A percentile compares a stretch with the other conserved stretches of the same genome.
Evolutionary conservation across 1,139 yeast species (phyloP).

Genomic region (Nakaseomyces kungkrabaensis): DNA sequence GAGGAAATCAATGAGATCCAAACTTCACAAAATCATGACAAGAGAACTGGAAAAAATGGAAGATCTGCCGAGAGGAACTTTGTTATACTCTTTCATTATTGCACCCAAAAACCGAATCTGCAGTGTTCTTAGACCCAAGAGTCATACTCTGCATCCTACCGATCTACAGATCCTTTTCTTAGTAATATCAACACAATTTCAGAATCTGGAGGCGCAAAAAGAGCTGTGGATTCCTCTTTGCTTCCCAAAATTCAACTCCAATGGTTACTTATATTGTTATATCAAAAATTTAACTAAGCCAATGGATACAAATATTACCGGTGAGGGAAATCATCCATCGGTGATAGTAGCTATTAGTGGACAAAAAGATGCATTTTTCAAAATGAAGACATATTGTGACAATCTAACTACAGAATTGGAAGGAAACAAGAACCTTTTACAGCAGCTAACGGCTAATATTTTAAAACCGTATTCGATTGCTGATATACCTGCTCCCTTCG

Average conservation of each 20-base stretch:
- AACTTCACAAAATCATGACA: conserved; percentile 29
- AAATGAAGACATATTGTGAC: conserved; percentile 52
- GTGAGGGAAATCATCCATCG: not conserved
- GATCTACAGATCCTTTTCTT: conserved; percentile 57
- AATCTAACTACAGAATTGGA: conserved; percentile 34
- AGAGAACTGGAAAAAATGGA: conserved; percentile 15
- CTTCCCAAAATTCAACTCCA: conserved; percentile 78
- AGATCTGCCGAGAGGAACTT: conserved; percentile 26
- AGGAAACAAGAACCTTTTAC: conserved; percentile 28
- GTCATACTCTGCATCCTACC: conserved; percentile 59
- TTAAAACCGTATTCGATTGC: conserved; percentile 33
- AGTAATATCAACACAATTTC: conserved; percentile 42
- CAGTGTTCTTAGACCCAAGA: conserved; percentile 51
- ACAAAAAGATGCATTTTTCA: conserved; percentile 71
- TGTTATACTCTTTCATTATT: conserved; percentile 53
- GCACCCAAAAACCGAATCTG: conserved; percentile 47
- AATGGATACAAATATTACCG: conserved; percentile 26
- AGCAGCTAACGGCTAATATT: conserved; percentile 27
- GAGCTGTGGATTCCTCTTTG: conserved; percentile 94
- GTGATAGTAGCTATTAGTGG: conserved; percentile 64
- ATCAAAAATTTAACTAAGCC: conserved; percentile 46
- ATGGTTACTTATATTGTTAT: conserved; percentile 78
- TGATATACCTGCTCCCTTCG: conserved; percentile 50
- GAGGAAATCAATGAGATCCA: conserved; percentile 37
- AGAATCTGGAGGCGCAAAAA: conserved; percentile 34